Evolutionary conservation across 768 basidiomycete genomes (phyloP).

Genomic region (Boletus sp.): DNA sequence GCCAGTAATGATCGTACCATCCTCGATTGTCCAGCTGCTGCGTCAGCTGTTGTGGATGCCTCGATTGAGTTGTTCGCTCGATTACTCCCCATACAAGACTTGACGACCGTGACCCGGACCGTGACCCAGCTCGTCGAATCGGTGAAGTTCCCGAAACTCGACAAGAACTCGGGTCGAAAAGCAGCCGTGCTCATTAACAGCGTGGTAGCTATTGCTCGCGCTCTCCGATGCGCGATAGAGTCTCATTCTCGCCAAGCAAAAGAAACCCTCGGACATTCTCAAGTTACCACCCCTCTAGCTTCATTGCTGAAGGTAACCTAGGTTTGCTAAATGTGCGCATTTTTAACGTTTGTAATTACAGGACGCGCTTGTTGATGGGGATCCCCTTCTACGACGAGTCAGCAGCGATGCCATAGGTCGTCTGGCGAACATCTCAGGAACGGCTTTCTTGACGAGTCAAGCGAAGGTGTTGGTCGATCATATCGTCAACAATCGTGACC

Average conservation of each 20-base stretch:
- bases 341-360: constrained; percentile 29
- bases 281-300: constrained; percentile 60
- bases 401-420: constrained; percentile 90
- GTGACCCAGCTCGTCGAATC: constrained; percentile 62
- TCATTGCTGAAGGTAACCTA: constrained; percentile 73
- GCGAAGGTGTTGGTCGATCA: constrained; percentile 91
- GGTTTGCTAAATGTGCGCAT: constrained; percentile 4
- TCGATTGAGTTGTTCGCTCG: constrained; percentile 85
- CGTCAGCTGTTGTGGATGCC: constrained; percentile 82
- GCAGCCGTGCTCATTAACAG: constrained; percentile 83
- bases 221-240: constrained; percentile 58
- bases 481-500: constrained; percentile 92
- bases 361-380: constrained; percentile 82
- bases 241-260: constrained; percentile 55
- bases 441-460: constrained; percentile 78
- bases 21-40: constrained; percentile 69
- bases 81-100: constrained; percentile 77
- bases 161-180: constrained; percentile 83
- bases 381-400: constrained; percentile 69
- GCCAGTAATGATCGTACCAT: constrained; percentile 44
- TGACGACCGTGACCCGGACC: constrained; percentile 50
- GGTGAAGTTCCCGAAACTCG: constrained; percentile 72
- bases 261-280: constrained; percentile 64
- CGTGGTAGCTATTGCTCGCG: constrained; percentile 67
- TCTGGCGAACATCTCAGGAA: constrained; percentile 79